Base-by-base conservation (phyloP, 176 grass and related monocot species). In the Triticum monococcum region DNA sequence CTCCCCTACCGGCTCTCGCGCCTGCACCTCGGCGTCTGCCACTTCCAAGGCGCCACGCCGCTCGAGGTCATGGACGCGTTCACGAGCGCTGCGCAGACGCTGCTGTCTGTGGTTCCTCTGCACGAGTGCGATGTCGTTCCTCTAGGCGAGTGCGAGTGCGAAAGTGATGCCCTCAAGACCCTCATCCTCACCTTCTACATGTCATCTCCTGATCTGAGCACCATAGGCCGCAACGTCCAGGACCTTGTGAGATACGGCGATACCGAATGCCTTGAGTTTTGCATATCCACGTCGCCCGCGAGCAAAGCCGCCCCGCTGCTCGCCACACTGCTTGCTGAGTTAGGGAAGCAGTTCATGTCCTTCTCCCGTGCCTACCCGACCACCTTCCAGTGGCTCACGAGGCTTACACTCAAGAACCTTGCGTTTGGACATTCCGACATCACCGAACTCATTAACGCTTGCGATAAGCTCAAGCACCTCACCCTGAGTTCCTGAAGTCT, bases 311-410 rank as follows among this genome's bases (percentile, higher is more conserved):
- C 43, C 43, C 43, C 4, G 43, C 43, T 45, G 43, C 3, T 45
- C 43, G 11, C 43, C 43, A 11, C 43, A 45, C 43, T 45, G 12
- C 45, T 48, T 9, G 31, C 65, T 72, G 22, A 71, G 36, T 23
- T 68, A 1, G 74, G 83, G 7, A 1, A 68, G 14, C 83, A 64
- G 6, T 20, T 85, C 62, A 85, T 85, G 73, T 38, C 43, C 40
- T 85, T 85, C 83, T 20, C 30, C 63, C 32, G 23, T 1, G 32
- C 33, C 17, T 73, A n/a, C 52, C 81, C 68, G 33, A 2, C 0
- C 6, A 52, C 68, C 23, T 83, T 83, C 52, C 26, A 5, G 24
- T 72, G 81, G 4, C 68, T 83, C 52, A 83, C 81, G 1, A 3
- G 9, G 4, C 81, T 72, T 1, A 28, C 32, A 1, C 32, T 56